These are phyloP conservation scores for Xylaria hypoxylon DNA, from an alignment of 2,329 filamentous ascomycete species.

Conservation along the genomic window DNA sequence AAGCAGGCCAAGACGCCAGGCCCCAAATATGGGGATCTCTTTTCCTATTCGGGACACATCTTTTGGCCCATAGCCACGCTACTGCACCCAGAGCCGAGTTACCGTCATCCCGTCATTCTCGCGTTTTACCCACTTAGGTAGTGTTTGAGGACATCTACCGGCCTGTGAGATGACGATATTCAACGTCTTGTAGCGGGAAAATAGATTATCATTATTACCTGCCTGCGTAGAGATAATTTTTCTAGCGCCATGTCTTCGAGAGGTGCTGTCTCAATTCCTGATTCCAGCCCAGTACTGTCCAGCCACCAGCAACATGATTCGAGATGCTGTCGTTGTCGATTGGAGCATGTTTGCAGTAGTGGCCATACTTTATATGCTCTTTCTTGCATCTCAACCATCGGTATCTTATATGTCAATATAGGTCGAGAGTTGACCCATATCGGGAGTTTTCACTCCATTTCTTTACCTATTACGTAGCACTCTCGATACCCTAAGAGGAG, in stretches of 20 bases:
- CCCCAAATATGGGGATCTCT: not conserved
- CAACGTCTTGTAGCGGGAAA: not conserved
- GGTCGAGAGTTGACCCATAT: too few species aligned
- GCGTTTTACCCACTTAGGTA: too few species aligned
- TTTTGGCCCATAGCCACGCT: not conserved
- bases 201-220: not conserved
- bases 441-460: not conserved
- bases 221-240: conserved; percentile 4
- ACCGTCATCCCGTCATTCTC: not conserved
- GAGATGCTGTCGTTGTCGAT: not conserved
- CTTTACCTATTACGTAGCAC: not conserved
- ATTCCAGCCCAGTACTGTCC: not conserved
- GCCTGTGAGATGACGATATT: conserved; percentile 1
- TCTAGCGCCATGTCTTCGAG: not conserved
- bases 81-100: not conserved
- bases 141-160: not conserved
- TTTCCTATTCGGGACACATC: conserved; percentile 12
- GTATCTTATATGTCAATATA: too few species aligned
- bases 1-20: not conserved
- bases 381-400: not conserved
- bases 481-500: conserved; percentile 1
- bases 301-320: not conserved
- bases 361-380: too few species aligned
- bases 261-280: not conserved
- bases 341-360: not conserved